phyloP scores from a whole-genome alignment of 2,329 filamentous ascomycete species.

The Cercospora nicotianae region DNA sequence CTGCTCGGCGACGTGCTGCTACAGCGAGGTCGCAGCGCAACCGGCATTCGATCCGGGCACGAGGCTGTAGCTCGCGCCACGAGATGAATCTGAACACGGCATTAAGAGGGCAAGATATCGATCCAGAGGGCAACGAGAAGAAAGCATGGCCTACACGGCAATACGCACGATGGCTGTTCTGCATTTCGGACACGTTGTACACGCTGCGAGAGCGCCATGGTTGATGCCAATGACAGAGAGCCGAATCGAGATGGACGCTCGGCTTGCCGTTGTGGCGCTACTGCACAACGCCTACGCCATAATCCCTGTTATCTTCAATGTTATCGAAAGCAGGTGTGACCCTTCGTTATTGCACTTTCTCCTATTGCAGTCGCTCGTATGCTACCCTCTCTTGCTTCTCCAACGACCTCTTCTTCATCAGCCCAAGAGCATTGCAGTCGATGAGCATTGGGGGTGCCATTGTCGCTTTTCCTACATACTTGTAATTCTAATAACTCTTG shows the following conservation, averaged over 20 bases:
- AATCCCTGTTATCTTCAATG: background rate
- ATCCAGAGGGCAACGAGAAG: background rate
- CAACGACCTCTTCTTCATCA: background rate
- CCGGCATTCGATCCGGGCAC: background rate
- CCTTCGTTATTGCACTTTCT: background rate
- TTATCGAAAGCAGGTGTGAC: constrained; percentile 4
- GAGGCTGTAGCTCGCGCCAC: background rate
- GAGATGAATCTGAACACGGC: background rate
- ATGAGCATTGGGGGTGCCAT: background rate
- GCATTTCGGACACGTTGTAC: background rate
- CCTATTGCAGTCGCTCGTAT: constrained; percentile 2
- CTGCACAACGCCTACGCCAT: constrained; percentile 6
- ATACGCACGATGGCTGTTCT: background rate
- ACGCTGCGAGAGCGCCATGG: background rate
- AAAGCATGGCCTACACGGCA: background rate
- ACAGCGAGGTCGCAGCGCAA: background rate
- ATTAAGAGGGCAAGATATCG: background rate
- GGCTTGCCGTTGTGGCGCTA: constrained; percentile 2
- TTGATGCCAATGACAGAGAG: background rate
- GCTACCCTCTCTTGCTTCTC: background rate
- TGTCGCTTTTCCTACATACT: constrained; percentile 2
- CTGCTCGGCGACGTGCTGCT: background rate
- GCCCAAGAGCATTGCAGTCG: background rate
- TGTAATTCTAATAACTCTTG: background rate
- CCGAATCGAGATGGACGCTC: background rate